Conservation (phyloP, 176 grass and related monocot species). For the Oropetium thomaeum region DNA sequence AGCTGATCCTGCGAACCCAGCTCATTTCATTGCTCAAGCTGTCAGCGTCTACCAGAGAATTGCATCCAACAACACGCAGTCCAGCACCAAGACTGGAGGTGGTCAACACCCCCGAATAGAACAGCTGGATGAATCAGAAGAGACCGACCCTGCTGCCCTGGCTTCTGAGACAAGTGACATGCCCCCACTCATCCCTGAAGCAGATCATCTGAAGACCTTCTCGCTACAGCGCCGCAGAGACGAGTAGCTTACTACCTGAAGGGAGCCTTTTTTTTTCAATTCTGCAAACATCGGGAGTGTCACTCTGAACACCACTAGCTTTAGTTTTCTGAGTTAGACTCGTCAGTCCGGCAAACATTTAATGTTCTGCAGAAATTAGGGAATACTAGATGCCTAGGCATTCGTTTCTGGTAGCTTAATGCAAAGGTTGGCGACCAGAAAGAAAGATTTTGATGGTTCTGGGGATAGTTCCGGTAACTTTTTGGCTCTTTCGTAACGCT, state of each 20-base stretch:
- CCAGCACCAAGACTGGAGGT: conserved; percentile 10
- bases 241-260: conserved; percentile 1
- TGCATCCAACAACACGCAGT: no score
- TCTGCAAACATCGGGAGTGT: background rate
- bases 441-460: conserved; percentile 13
- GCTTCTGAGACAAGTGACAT: background rate
- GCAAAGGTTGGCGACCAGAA: background rate
- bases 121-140: conserved; percentile 29
- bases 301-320: conserved; percentile 17
- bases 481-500: background rate
- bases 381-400: conserved; percentile 4
- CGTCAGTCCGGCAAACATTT: background rate
- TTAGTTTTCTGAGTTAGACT: conserved; percentile 17
- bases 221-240: conserved; percentile 12
- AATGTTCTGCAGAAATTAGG: background rate
- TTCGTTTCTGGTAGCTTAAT: conserved; percentile 20
- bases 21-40: conserved; percentile 71
- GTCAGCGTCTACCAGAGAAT: conserved; percentile 75
- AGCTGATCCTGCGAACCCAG: conserved; percentile 52
- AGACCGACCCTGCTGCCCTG: background rate
- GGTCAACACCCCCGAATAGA: conserved; percentile 2
- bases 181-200: background rate
- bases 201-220: conserved; percentile 21
- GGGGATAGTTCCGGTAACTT: background rate
- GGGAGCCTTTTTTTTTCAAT: conserved; percentile 16